Evolutionary conservation across 495 filamentous ascomycete genomes (phyloP).

Genomic region (Pyronema domesticum): DNA sequence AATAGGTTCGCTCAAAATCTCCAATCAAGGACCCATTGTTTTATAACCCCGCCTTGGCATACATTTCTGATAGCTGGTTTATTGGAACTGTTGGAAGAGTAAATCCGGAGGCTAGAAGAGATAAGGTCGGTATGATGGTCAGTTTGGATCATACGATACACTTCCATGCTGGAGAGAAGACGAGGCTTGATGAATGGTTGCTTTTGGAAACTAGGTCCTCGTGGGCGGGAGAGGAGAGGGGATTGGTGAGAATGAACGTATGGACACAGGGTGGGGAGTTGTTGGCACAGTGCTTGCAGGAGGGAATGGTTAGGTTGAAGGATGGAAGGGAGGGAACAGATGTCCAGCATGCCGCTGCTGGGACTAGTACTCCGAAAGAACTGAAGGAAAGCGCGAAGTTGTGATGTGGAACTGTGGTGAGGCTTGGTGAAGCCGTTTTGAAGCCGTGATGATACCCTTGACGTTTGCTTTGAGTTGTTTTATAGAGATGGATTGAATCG

Average conservation of each 20-base stretch:
- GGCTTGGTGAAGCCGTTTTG: too few species aligned
- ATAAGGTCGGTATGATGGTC: constrained; percentile 83
- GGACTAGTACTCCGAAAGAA: not conserved
- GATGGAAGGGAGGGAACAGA: constrained; percentile 23
- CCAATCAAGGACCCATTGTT: constrained; percentile 53
- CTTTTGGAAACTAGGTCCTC: constrained; percentile 78
- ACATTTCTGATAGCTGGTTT: constrained; percentile 82
- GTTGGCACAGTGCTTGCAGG: constrained; percentile 73
- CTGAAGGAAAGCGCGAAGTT: not conserved
- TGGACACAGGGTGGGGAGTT: constrained; percentile 66
- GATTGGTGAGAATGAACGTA: constrained; percentile 72
- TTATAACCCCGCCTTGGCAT: constrained; percentile 73
- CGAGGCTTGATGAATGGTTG: constrained; percentile 87
- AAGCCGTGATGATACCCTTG: too few species aligned
- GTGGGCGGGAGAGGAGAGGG: constrained; percentile 84
- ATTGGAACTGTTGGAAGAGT: constrained; percentile 62
- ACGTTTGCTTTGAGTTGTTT: too few species aligned
- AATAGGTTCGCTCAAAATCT: constrained; percentile 65
- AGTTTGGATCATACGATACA: constrained; percentile 86
- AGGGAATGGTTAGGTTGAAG: constrained; percentile 42
- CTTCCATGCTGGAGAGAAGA: constrained; percentile 68
- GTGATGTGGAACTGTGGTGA: not conserved
- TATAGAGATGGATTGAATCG: too few species aligned
- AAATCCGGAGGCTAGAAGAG: constrained; percentile 20
- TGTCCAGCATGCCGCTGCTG: not conserved